Base-by-base conservation (phyloP, 441 rosid species). In the Mallotus japonicus region DNA sequence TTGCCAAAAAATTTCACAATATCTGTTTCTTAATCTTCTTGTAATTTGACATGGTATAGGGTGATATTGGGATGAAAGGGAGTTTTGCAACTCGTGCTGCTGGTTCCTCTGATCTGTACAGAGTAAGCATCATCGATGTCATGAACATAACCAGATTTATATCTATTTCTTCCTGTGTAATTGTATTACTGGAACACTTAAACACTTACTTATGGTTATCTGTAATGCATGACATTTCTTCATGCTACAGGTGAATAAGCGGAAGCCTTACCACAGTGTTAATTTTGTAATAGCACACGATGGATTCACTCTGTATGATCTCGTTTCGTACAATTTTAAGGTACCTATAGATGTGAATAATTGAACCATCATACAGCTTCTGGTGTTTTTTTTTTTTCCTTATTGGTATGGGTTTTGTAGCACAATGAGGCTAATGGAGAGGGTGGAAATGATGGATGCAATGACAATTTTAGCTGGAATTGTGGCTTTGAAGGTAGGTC, bases 381-480 rank as follows among this genome's bases (percentile, higher is more conserved):
- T n/a, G n/a, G 34, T 3, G 32, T 28, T 1, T 14, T 49, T 14
- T 15, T 69, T 44, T 62, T 22, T 64, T 71, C 55, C 65, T 62
- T 49, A 67, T 58, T 62, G 46, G 49, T 71, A 10, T 73, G 53
- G 65, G 57, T 78, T 76, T 78, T 75, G 62, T 87, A 95, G 98
- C 97, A 95, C 82, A 95, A 95, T 77, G 95, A 91, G 58, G 99
- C 93, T 68, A 95, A 95, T 82, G 99, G 99, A 71, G 99, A 95
- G 84, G 91, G 91, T 55, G 99, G 98, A 72, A 95, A 88, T 75
- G 99, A 95, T 84, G 99, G 98, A 73, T 68, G 91, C 87, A 92
- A 90, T 77, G 97, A 95, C 78, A 95, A 95, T 80, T 82, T 85
- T 74, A 88, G 97, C 81, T 95, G 98, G 99, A 95, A 95, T 78